Base-by-base conservation (phyloP, 83 land plant genomes). In the Diphasiastrum complanatum region DNA sequence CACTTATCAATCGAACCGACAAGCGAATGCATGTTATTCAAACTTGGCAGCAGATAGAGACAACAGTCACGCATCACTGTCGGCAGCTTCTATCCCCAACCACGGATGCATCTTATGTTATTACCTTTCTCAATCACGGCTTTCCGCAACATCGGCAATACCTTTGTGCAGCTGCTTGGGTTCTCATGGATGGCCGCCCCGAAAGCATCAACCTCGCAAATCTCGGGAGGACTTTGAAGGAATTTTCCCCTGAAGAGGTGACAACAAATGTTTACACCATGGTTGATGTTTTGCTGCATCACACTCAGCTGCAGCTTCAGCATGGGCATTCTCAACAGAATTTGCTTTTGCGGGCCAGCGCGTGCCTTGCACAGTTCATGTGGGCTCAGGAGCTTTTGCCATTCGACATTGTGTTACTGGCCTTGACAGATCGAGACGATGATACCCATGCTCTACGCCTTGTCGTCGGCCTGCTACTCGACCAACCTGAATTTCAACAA, bases 21-120 rank as follows among this genome's bases (percentile, higher is more conserved):
- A 86, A 82, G 61, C 72, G 85, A 45, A 61, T 73, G 31, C 74
- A 80, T 57, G 57, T 78, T 23, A 83, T 95, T 66, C 99, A 95
- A 78, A 79, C 84, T 30, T 95, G 99, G 99, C 99, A 95, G 52
- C 92, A 86, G 93, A 97, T 95, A 45, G 99, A 95, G 66, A 46
- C 81, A 29, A 86, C 97, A 5, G 97, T 95, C 43, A 74, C 86
- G 26, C 81, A 80, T 47, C 99, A 95, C 32, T 86, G 92, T 63
- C 85, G 72, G 10, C 83, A 80, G 37, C 81, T 95, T 40, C 81
- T 95, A 40, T 85, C 80, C 43, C 79, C 83, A 69, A 68, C 84
- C 37, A 78, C 78, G 61, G 99, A 93, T 66, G 83, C 91, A 23
- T 33, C 73, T 1, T 83, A 83, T 68, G 79, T 85, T 8, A 47